Percentiles rank a stretch among this genome's conserved stretches.
Evolutionary conservation across 768 basidiomycete genomes (phyloP).

Genomic region (Cantharellus anzutake): DNA sequence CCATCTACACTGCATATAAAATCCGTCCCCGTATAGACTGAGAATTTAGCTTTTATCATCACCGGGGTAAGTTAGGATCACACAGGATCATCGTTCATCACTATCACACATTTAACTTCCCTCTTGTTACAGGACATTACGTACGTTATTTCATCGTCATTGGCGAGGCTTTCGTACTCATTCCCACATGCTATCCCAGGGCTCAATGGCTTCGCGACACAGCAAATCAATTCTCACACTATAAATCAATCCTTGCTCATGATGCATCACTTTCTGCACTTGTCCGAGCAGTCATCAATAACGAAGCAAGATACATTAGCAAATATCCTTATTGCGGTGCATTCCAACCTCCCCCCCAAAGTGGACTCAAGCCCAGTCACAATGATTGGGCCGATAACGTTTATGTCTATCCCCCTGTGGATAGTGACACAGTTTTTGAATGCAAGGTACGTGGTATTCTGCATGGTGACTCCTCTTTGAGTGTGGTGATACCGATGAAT

Average conservation of each 20-base stretch:
- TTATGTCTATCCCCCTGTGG: conserved; percentile 55
- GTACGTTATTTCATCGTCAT: conserved; percentile 22
- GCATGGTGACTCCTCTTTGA: background rate
- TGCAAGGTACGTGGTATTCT: conserved; percentile 38
- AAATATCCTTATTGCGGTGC: conserved; percentile 63
- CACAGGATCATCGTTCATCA: background rate
- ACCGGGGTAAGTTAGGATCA: conserved; percentile 35
- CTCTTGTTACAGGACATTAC: conserved; percentile 38
- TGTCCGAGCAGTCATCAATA: conserved; percentile 69
- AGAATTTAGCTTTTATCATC: conserved; percentile 64
- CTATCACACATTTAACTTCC: background rate
- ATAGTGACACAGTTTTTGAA: conserved; percentile 56
- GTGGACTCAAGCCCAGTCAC: conserved; percentile 38
- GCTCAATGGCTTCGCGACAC: conserved; percentile 76
- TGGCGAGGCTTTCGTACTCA: background rate
- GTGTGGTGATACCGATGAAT: background rate
- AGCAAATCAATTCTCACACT: conserved; percentile 61
- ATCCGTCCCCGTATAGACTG: conserved; percentile 15
- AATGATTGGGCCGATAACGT: conserved; percentile 57
- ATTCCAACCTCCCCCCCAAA: conserved; percentile 66
- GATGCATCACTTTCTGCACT: conserved; percentile 43
- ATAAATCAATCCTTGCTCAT: conserved; percentile 34
- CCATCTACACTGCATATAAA: background rate
- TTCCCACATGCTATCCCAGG: conserved; percentile 24
- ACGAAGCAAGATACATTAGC: conserved; percentile 45